Evolutionary conservation across 1,284 basidiomycete species (phyloP).

Genomic region (Ceratobasidium sp.): DNA sequence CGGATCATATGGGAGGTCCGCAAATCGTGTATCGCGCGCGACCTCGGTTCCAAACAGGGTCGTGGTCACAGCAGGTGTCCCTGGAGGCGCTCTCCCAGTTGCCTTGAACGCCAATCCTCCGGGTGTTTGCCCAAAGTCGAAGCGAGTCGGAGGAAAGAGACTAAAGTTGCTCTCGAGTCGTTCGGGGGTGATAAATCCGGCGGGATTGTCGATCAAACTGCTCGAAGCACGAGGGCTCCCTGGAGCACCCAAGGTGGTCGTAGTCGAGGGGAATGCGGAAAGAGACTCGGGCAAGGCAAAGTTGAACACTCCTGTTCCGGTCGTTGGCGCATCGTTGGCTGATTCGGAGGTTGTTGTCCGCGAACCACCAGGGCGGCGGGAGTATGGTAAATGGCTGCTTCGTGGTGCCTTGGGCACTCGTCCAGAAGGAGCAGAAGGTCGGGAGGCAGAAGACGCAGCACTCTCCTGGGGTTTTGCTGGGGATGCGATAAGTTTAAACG

Average conservation of each 20-base stretch:
- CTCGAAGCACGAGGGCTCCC: background rate
- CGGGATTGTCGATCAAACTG: slow-evolving; percentile 1
- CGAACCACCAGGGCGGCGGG: background rate
- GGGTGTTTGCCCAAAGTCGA: slow-evolving; percentile 33
- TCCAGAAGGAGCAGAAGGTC: slow-evolving; percentile 8
- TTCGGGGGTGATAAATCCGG: slow-evolving; percentile 35
- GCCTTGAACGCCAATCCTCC: slow-evolving; percentile 38
- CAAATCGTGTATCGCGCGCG: slow-evolving; percentile 32
- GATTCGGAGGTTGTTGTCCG: slow-evolving; percentile 16
- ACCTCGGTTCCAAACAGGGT: slow-evolving; percentile 42
- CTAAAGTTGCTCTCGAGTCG: slow-evolving; percentile 27
- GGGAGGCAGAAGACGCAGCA: slow-evolving; percentile 8
- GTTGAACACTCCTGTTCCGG: slow-evolving; percentile 3
- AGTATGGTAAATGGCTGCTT: slow-evolving; percentile 14
- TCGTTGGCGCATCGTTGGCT: background rate
- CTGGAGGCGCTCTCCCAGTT: slow-evolving; percentile 31
- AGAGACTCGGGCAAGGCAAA: slow-evolving; percentile 26
- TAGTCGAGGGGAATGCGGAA: background rate
- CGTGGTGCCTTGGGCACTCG: slow-evolving; percentile 24
- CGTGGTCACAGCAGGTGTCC: slow-evolving; percentile 26
- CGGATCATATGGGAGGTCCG: slow-evolving; percentile 40
- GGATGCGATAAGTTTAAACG: slow-evolving; percentile 25
- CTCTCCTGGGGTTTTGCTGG: slow-evolving; percentile 9
- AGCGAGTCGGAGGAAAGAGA: slow-evolving; percentile 16
- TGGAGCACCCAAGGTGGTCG: background rate